These are phyloP conservation scores for Amaranthus cruentus DNA, from an alignment of 148 eudicot genomes.

Conservation along the genomic window DNA sequence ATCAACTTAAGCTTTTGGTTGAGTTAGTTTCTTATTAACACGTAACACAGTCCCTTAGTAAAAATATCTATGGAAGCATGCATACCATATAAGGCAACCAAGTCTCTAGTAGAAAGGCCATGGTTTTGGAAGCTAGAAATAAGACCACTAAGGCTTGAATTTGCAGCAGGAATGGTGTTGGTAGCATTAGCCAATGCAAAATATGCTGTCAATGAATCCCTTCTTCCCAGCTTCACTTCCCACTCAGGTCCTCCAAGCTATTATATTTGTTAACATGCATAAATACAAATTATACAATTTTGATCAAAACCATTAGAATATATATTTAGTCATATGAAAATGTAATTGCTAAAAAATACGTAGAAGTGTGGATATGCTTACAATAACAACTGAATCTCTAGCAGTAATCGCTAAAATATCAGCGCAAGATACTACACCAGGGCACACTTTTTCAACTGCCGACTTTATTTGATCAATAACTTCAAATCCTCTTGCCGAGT, in stretches of 20 bases:
- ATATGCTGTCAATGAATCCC: slow-evolving; percentile 35
- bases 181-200: slow-evolving; percentile 29
- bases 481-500: slow-evolving; percentile 57
- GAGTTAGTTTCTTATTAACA: too few relatives aligned
- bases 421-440: slow-evolving; percentile 58
- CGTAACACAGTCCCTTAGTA: too few relatives aligned
- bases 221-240: slow-evolving; percentile 43
- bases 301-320: background rate
- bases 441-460: slow-evolving; percentile 43
- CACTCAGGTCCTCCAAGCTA: slow-evolving; percentile 50
- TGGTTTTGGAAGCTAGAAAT: slow-evolving; percentile 31
- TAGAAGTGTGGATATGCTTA: slow-evolving; percentile 17
- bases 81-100: slow-evolving; percentile 53
- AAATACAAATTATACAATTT: background rate
- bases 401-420: slow-evolving; percentile 59
- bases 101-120: slow-evolving; percentile 41
- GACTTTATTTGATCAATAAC: slow-evolving; percentile 59
- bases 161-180: slow-evolving; percentile 35
- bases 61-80: background rate
- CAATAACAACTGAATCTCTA: slow-evolving; percentile 48
- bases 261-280: background rate
- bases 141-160: slow-evolving; percentile 33
- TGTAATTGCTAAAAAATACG: background rate
- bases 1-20: too few relatives aligned
- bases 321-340: background rate